Evolutionary conservation across 2,329 filamentous ascomycete genomes (phyloP).

Genomic region (Aureobasidium sp.): DNA sequence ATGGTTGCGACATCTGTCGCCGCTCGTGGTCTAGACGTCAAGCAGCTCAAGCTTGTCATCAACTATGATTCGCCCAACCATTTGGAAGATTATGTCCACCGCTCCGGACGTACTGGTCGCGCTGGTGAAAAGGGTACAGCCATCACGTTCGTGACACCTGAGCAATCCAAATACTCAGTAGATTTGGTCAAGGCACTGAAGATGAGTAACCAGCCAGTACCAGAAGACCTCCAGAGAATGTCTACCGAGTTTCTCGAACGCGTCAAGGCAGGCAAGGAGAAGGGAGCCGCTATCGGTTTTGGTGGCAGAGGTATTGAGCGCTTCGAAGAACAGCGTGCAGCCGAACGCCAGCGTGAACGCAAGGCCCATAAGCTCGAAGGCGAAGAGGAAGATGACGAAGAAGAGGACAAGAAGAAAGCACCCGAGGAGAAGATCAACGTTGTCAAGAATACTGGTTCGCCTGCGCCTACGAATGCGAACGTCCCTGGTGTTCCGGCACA

Average conservation of each 20-base stretch:
- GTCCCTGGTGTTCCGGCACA: slow-evolving; percentile 45
- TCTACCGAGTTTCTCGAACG: slow-evolving; percentile 72
- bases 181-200: slow-evolving; percentile 88
- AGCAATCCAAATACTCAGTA: slow-evolving; percentile 83
- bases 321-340: slow-evolving; percentile 84
- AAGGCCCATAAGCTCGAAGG: slow-evolving; percentile 86
- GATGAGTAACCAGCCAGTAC: slow-evolving; percentile 79
- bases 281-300: slow-evolving; percentile 76
- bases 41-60: slow-evolving; percentile 89
- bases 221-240: slow-evolving; percentile 57
- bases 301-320: slow-evolving; percentile 90
- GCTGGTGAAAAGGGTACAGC: slow-evolving; percentile 92
- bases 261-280: slow-evolving; percentile 86
- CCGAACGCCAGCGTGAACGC: slow-evolving; percentile 75
- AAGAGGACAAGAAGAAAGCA: slow-evolving; percentile 51
- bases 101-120: slow-evolving; percentile 85
- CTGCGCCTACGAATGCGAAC: slow-evolving; percentile 12
- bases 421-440: slow-evolving; percentile 46
- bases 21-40: slow-evolving; percentile 89
- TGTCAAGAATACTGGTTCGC: slow-evolving; percentile 17
- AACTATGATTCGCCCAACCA: slow-evolving; percentile 95
- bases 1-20: slow-evolving; percentile 93
- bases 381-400: slow-evolving; percentile 72
- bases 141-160: slow-evolving; percentile 85
- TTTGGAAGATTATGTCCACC: slow-evolving; percentile 92